Base-by-base conservation (phyloP, 2,329 filamentous ascomycete genomes). In the Colletotrichum tropicicola region DNA sequence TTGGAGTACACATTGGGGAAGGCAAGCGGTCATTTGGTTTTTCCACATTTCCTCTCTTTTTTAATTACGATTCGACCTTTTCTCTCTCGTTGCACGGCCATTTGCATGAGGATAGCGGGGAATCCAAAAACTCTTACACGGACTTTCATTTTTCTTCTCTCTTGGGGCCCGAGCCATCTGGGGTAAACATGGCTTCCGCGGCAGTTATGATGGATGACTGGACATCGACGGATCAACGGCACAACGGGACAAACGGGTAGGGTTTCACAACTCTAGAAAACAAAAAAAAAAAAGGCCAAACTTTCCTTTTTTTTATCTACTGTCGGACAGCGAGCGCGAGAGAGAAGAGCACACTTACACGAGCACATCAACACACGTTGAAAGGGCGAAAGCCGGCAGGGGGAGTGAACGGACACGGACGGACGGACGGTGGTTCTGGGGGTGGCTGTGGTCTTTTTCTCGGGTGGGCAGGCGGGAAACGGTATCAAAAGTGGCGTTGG, bases 11-110 rank as follows among this genome's bases (percentile, higher is more conserved):
- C 56, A 55, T 65, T 52, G 48, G 59, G 61, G 49, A 65, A 51
- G 61, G 61, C 61, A 65, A 65, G 61, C 61, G 61, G 57, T 65
- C 61, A 65, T 61, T 61, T 65, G 61, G 39, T 47, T 61, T 59
- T 61, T 52, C 43, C 55, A 19, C 39, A 32, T 55, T 44, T 65
- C 41, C 32, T 51, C 55, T 35, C 45, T 58, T 35, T 51, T 48
- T 35, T 48, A 41, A 35, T 45, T 21, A 54, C n/a, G n/a, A n/a
- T 19, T 27, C 12, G 21, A 27, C 45, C 39, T 45, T 28, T 37
- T 28, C 23, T 57, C 54, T 64, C 59, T 66, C 63, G 44, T 52
- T 66, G 58, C 37, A 63, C 39, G 49, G 39, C 28, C 45, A 59
- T 37, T 30, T 58, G 52, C 51, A 57, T 63, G 37, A 57, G 59